Evolutionary conservation across 306 rosid species (phyloP), one percentile per base, ranked within the genome.

Genomic region (Hippophae rhamnoides): DNA sequence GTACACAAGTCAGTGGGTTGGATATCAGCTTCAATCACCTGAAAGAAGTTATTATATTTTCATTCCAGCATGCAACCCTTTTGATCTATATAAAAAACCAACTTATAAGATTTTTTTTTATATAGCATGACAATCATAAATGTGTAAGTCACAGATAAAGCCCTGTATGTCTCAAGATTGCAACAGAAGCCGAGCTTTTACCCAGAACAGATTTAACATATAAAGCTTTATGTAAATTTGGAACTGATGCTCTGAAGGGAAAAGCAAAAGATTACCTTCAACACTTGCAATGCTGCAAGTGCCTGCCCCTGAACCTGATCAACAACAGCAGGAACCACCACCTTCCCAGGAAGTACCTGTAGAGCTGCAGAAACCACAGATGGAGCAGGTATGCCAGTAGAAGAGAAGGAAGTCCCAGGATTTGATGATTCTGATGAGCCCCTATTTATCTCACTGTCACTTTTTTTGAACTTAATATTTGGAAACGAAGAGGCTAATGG

Each of bases 291-390:
- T 61, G 97, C 99, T 13, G 94, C 81, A 43, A 93, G 64, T 56
- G 99, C 97, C 74, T 93, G 97, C 65, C 97, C 95, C 69, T 93
- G 99, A 80, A 80, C 84, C 79, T 82, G 99, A 82, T 93, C 99
- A 79, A 88, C 81, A 78, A 74, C 78, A 7, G 97, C 97, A 74
- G 99, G 95, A 72, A 93, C 72, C 86, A 93, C 73, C 62, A 93
- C 90, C 82, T 88, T 93, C 72, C 99, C 97, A 26, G 99, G 97
- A 78, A 60, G 67, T 76, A 74, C 79, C 67, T 79, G 83, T 48
- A 70, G 72, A 78, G 86, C 85, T 68, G 94, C 78, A 78, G 89
- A 86, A 82, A 82, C 85, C 75, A 73, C 65, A 72, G 93, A 80
- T 72, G 99, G 99, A 71, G 99, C 99, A 57, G 97, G 99, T 63